phyloP scores from a whole-genome alignment of 768 basidiomycete species.

The Basidioascus undulatus region DNA sequence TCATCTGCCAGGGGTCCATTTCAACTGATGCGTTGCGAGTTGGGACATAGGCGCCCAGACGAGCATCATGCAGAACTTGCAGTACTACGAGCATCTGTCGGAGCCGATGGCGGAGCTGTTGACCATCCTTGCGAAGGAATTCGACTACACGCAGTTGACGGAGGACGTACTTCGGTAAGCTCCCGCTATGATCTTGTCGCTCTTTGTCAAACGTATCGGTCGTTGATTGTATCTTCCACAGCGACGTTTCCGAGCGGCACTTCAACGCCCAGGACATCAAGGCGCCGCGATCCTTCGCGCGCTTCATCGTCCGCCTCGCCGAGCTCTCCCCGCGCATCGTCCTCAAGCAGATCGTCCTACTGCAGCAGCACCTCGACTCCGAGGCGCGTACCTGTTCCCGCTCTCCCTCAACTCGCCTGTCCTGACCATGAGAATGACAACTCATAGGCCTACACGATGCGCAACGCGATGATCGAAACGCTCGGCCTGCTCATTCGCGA shows the following conservation, averaged over 20 bases:
- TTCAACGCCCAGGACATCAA: slow-evolving; percentile 69
- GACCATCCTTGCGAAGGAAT: slow-evolving; percentile 51
- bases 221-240: slow-evolving; percentile 4
- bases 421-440: neutral
- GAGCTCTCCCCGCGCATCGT: slow-evolving; percentile 58
- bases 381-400: slow-evolving; percentile 32
- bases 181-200: neutral
- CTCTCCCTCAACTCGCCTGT: neutral
- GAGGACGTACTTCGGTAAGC: slow-evolving; percentile 54
- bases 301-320: slow-evolving; percentile 55
- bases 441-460: slow-evolving; percentile 74
- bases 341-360: slow-evolving; percentile 66
- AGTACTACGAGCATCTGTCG: slow-evolving; percentile 80
- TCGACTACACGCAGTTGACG: slow-evolving; percentile 65
- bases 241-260: slow-evolving; percentile 54
- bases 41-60: slow-evolving; percentile 36
- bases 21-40: neutral
- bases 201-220: neutral
- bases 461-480: slow-evolving; percentile 77
- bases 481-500: slow-evolving; percentile 66
- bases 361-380: slow-evolving; percentile 68
- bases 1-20: neutral
- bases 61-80: slow-evolving; percentile 68
- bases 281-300: slow-evolving; percentile 59
- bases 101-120: slow-evolving; percentile 87